Percentiles rank a stretch among this genome's conserved stretches.
phyloP scores from a whole-genome alignment of 2,329 filamentous ascomycete species.

The Neopestalotiopsis sp. region DNA sequence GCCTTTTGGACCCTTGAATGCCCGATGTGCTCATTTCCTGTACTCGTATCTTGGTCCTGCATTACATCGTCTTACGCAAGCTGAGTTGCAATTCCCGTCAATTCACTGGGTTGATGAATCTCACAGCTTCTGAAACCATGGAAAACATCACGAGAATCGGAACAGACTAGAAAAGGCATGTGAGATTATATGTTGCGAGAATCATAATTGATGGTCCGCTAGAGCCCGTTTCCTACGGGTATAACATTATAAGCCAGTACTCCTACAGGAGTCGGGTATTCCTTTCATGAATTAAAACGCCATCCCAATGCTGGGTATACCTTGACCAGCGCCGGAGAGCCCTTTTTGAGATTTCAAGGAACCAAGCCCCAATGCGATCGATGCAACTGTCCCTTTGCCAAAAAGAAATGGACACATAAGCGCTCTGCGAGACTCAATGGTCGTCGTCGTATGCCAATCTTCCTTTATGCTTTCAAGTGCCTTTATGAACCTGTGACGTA shows the following conservation, averaged over 20 bases:
- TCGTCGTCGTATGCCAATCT: background rate
- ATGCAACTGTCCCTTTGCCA: background rate
- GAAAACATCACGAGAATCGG: too few relatives aligned
- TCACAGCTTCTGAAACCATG: too few relatives aligned
- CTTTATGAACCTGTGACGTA: slow-evolving; percentile 1
- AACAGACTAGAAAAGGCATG: too few relatives aligned
- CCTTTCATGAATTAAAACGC: background rate
- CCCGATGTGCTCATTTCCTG: too few relatives aligned
- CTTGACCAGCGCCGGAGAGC: background rate
- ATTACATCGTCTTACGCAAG: too few relatives aligned
- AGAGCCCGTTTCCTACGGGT: background rate
- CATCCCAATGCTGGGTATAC: slow-evolving; percentile 1
- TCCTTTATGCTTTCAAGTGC: background rate
- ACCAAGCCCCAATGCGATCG: background rate
- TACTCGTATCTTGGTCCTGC: too few relatives aligned
- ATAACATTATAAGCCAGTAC: background rate
- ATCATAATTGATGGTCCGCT: background rate
- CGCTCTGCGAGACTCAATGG: background rate
- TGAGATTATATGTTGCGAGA: background rate
- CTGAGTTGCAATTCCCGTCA: too few relatives aligned
- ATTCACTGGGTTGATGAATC: too few relatives aligned
- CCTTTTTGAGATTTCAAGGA: background rate
- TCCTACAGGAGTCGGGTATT: background rate
- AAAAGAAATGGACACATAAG: background rate
- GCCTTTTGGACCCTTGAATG: too few relatives aligned